phyloP scores from a whole-genome alignment of 2,329 filamentous ascomycete genomes.

The Cadophora malorum region DNA sequence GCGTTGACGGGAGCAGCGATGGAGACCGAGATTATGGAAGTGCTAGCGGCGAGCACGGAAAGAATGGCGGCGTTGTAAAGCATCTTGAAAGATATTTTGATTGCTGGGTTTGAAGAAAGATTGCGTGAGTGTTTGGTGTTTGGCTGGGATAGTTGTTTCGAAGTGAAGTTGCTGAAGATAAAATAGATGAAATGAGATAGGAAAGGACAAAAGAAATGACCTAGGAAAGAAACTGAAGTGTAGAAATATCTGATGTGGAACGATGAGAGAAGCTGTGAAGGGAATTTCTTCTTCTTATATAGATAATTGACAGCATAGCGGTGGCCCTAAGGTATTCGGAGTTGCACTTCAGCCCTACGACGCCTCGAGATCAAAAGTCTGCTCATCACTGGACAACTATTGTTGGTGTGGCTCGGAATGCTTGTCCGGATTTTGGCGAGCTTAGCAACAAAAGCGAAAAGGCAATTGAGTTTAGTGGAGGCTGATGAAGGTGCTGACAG shows the following conservation, averaged over 20 bases:
- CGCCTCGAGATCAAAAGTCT: not conserved
- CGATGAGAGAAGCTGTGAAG: not conserved
- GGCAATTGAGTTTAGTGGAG: not conserved
- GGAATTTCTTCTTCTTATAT: not conserved
- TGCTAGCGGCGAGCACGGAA: conserved; percentile 9
- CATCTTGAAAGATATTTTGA: conserved; percentile 5
- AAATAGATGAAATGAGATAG: not conserved
- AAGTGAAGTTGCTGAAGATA: not conserved
- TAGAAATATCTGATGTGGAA: not conserved
- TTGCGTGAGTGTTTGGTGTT: not conserved
- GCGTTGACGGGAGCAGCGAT: conserved; percentile 3
- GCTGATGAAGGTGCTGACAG: conserved; percentile 3
- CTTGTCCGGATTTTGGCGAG: not conserved
- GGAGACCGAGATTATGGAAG: not conserved
- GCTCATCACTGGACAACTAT: conserved; percentile 3
- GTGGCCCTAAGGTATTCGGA: not conserved
- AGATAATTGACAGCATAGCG: not conserved
- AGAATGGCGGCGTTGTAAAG: conserved; percentile 12
- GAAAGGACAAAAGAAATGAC: conserved; percentile 14
- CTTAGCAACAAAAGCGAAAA: not conserved
- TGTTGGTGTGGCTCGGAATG: conserved; percentile 12
- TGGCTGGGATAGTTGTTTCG: not conserved
- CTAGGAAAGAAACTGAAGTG: conserved; percentile 12
- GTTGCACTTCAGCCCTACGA: conserved; percentile 8
- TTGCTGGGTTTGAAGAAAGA: conserved; percentile 2